These are phyloP conservation scores for Chenopodium formosanum DNA, from an alignment of 148 eudicot species.

Conservation along the genomic window DNA sequence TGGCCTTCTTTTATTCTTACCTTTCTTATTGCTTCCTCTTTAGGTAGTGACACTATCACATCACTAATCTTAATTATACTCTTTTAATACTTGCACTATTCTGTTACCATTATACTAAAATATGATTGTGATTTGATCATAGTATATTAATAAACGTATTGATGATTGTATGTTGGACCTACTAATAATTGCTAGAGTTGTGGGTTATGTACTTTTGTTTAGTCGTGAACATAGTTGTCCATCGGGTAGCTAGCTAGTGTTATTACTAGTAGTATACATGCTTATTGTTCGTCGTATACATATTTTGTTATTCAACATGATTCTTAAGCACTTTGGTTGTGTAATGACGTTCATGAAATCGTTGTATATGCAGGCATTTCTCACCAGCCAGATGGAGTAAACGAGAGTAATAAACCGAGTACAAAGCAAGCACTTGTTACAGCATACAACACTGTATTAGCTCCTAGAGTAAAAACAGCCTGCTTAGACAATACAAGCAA, in stretches of 20 bases:
- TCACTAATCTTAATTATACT: background rate
- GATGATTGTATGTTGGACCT: background rate
- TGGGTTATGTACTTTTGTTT: too few relatives aligned
- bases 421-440: constrained; percentile 66
- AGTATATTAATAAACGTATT: background rate
- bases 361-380: constrained; percentile 50
- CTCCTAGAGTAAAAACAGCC: constrained; percentile 55
- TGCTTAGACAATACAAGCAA: constrained; percentile 36
- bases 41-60: constrained; percentile 3
- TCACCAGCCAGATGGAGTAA: constrained; percentile 47
- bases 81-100: background rate
- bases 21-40: constrained; percentile 21
- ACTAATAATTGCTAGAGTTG: background rate
- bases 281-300: too few relatives aligned
- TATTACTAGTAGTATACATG: too few relatives aligned
- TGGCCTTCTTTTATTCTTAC: constrained; percentile 33
- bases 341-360: background rate
- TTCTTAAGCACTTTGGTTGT: background rate
- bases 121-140: too few relatives aligned
- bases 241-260: too few relatives aligned
- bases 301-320: background rate
- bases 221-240: too few relatives aligned
- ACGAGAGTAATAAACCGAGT: constrained; percentile 60
- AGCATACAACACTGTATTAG: constrained; percentile 58
- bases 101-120: background rate